Conservation (phyloP, 1,284 basidiomycete genomes). For the Boletus sp. region DNA sequence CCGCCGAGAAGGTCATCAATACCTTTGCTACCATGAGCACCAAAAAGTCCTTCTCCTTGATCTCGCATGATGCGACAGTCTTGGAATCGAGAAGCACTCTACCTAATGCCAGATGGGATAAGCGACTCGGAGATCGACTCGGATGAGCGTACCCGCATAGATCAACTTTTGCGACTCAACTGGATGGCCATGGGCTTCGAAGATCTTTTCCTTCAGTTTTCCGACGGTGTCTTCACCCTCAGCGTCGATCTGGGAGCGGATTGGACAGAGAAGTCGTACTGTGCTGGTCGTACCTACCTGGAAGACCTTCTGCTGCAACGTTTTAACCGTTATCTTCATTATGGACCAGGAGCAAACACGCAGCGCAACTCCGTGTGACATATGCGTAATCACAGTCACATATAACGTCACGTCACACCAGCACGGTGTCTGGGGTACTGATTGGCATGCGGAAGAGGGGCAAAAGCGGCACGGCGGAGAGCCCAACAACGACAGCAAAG, state of each 20-base stretch:
- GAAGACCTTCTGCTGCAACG: constrained; percentile 86
- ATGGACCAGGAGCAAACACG: constrained; percentile 32
- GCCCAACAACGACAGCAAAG: constrained; percentile 4
- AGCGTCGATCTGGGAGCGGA: constrained; percentile 65
- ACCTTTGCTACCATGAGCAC: constrained; percentile 99
- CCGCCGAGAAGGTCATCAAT: constrained; percentile 9
- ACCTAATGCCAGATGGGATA: constrained; percentile 46
- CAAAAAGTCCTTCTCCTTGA: constrained; percentile 99
- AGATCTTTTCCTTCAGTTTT: constrained; percentile 84
- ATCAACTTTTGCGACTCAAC: constrained; percentile 88
- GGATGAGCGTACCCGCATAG: constrained; percentile 68
- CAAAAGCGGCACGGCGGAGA: constrained; percentile 15
- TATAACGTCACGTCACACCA: constrained; percentile 20
- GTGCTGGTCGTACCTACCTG: constrained; percentile 42
- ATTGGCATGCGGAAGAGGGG: constrained; percentile 19
- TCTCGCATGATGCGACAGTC: constrained; percentile 82
- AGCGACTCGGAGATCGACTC: constrained; percentile 7
- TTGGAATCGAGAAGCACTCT: constrained; percentile 91
- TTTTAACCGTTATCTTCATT: constrained; percentile 94
- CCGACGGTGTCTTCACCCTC: constrained; percentile 75
- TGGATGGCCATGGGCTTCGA: constrained; percentile 71
- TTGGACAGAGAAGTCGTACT: constrained; percentile 1
- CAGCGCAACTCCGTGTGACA: constrained; percentile 16
- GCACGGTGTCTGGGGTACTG: constrained; percentile 25
- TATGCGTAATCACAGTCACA: constrained; percentile 23